Evolutionary conservation across 73 alveolate species (phyloP).

Genomic region (Tetrahymena borealis): DNA sequence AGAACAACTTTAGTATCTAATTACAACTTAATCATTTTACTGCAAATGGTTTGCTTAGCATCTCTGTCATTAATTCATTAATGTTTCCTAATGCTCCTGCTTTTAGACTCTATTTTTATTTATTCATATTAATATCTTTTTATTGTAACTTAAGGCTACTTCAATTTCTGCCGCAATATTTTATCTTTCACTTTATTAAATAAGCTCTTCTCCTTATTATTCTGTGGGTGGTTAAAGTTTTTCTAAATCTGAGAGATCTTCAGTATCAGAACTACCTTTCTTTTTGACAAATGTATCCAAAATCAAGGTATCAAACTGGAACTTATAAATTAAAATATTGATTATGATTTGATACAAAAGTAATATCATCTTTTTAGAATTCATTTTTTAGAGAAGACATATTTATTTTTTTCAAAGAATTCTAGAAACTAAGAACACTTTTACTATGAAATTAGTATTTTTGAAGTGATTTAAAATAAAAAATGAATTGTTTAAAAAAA

Average conservation of each 20-base stretch:
- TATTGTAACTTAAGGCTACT: too few species aligned
- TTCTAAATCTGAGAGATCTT: neutral
- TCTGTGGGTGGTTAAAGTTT: neutral
- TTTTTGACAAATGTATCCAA: neutral
- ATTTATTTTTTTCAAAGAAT: too few species aligned
- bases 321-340: neutral
- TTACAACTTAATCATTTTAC: neutral
- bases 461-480: too few species aligned
- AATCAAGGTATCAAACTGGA: neutral
- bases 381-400: too few species aligned
- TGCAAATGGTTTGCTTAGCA: neutral
- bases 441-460: too few species aligned
- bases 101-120: neutral
- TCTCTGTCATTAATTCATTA: neutral
- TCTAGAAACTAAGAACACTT: too few species aligned
- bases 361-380: neutral
- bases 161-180: neutral
- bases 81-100: neutral
- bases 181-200: neutral
- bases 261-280: neutral
- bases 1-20: neutral
- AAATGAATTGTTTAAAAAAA: neutral
- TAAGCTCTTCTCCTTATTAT: neutral
- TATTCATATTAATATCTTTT: neutral
- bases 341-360: too few species aligned